Evolutionary conservation across 306 rosid species (phyloP).

Genomic region (Ammopiptanthus mongolicus): DNA sequence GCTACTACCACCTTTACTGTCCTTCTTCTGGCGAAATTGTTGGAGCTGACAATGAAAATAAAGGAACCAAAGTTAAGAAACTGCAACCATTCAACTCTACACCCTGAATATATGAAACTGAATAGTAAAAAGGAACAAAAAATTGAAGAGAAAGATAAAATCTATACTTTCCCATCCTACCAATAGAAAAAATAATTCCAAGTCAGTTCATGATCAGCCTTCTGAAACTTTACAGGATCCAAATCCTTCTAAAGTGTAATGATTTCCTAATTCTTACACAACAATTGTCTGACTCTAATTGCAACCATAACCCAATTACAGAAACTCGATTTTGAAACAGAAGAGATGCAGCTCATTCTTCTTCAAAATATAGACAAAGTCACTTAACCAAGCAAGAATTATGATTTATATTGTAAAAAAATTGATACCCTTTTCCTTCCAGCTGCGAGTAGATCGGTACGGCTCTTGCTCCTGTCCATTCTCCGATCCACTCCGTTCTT

Average conservation of each 20-base stretch:
- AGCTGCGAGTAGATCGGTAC: constrained; percentile 93
- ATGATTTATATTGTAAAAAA: neutral
- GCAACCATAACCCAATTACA: neutral
- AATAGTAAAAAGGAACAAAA: neutral
- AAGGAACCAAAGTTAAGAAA: constrained; percentile 21
- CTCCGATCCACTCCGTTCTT: constrained; percentile 58
- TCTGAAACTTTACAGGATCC: constrained; percentile 7
- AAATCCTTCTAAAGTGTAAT: neutral
- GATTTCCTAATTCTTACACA: constrained; percentile 3
- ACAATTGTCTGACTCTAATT: neutral
- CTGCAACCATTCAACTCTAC: constrained; percentile 10
- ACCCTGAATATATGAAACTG: neutral
- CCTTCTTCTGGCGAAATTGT: constrained; percentile 92
- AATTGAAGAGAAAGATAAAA: neutral
- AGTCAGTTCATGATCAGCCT: neutral
- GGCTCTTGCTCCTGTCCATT: constrained; percentile 84
- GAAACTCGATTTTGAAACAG: neutral
- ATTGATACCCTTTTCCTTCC: constrained; percentile 68
- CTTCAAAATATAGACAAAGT: neutral
- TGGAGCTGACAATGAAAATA: constrained; percentile 58
- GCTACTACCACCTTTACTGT: constrained; percentile 64
- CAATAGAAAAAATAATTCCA: neutral
- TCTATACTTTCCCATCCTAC: neutral
- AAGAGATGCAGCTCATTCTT: neutral
- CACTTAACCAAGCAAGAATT: neutral